These are phyloP conservation scores for Fusarium decemcellulare DNA, from an alignment of 2,329 filamentous ascomycete species.

Conservation along the genomic window DNA sequence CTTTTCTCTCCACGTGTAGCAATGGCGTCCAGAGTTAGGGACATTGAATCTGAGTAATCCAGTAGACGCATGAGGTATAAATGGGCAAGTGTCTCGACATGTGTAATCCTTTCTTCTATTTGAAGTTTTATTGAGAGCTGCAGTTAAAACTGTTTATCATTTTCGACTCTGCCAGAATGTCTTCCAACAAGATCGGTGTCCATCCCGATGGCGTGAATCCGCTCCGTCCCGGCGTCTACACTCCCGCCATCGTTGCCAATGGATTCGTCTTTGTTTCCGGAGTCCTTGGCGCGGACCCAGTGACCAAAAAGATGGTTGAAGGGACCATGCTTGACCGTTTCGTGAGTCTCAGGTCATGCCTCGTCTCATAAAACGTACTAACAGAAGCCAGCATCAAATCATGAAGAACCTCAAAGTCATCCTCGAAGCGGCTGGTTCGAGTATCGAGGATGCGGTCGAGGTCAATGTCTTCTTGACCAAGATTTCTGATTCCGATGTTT, in stretches of 20 bases:
- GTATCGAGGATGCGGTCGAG: conserved; percentile 75
- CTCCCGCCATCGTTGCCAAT: conserved; percentile 60
- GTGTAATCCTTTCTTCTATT: too few relatives aligned
- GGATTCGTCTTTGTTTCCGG: conserved; percentile 78
- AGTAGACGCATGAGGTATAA: too few relatives aligned
- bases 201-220: conserved; percentile 33
- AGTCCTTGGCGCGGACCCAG: conserved; percentile 73
- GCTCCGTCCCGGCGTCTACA: conserved; percentile 24
- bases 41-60: too few relatives aligned
- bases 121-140: too few relatives aligned
- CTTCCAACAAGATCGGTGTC: conserved; percentile 16
- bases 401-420: conserved; percentile 78
- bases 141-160: too few relatives aligned
- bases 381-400: conserved; percentile 63
- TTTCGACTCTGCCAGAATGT: background rate
- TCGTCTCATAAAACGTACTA: background rate
- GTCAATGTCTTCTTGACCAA: conserved; percentile 78
- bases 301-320: conserved; percentile 68
- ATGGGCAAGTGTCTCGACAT: too few relatives aligned
- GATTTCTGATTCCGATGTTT: conserved; percentile 79
- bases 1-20: background rate
- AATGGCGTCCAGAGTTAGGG: too few relatives aligned
- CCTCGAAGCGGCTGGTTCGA: conserved; percentile 75
- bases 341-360: conserved; percentile 42
- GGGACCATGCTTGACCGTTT: conserved; percentile 76